phyloP scores from a whole-genome alignment of 257 asterid genomes.

The Solanum pennellii region DNA sequence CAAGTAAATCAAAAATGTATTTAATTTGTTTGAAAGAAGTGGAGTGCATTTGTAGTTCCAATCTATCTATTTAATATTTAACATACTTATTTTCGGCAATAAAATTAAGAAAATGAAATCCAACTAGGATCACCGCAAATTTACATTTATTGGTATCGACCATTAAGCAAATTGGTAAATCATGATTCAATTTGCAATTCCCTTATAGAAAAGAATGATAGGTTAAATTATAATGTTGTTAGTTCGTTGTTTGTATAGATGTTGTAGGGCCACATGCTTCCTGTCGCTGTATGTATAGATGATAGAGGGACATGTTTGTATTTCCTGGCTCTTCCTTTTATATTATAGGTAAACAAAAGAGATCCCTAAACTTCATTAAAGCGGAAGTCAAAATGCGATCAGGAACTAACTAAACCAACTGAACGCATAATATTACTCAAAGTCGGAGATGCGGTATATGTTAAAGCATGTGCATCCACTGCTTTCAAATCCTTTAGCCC shows the following conservation, averaged over 20 bases:
- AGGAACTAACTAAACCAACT: neutral
- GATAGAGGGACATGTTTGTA: neutral
- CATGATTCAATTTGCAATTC: neutral
- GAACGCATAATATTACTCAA: neutral
- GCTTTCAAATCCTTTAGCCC: too few relatives aligned
- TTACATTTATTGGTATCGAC: neutral
- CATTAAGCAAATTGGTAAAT: neutral
- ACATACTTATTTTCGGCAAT: neutral
- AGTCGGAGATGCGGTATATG: neutral
- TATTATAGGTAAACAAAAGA: neutral
- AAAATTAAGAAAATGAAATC: neutral
- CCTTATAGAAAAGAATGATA: neutral
- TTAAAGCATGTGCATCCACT: neutral
- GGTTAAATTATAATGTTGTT: neutral
- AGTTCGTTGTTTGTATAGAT: neutral
- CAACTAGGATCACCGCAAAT: neutral
- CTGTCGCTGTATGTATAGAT: neutral
- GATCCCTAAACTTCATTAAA: neutral
- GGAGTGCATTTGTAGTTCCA: neutral
- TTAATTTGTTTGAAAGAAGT: neutral
- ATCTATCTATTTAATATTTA: neutral
- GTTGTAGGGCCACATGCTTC: neutral
- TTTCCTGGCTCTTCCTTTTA: neutral
- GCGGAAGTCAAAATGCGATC: neutral
- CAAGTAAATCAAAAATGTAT: neutral